Percentiles rank a stretch among this genome's conserved stretches.
These are phyloP conservation scores for Starmerella vitae DNA, from an alignment of 805 yeast species.

Conservation along the genomic window DNA sequence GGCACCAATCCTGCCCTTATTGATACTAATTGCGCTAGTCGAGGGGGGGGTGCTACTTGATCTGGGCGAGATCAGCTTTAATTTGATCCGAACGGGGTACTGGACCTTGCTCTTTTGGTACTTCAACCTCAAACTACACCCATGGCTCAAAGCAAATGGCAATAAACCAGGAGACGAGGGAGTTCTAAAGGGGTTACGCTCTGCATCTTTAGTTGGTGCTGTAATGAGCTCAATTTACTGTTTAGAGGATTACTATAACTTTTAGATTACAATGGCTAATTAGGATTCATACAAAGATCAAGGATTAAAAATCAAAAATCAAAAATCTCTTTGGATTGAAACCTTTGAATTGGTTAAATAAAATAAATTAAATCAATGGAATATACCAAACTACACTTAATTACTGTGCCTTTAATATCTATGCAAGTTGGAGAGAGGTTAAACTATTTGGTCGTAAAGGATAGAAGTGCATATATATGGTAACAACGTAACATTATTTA, in stretches of 20 bases:
- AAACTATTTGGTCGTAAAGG: too few species aligned
- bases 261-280: too few species aligned
- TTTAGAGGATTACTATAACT: constrained; percentile 10
- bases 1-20: neutral
- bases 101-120: neutral
- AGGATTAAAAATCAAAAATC: too few species aligned
- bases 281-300: too few species aligned
- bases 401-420: too few species aligned
- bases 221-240: constrained; percentile 1
- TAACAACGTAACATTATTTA: too few species aligned
- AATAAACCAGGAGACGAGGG: constrained; percentile 5
- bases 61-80: neutral
- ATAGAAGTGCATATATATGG: too few species aligned
- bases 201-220: constrained; percentile 5
- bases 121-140: neutral
- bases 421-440: too few species aligned
- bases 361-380: too few species aligned
- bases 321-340: too few species aligned
- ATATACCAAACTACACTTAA: too few species aligned
- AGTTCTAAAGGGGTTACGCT: constrained; percentile 1
- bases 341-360: too few species aligned
- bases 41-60: neutral
- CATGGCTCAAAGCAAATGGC: constrained; percentile 1
- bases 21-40: neutral
- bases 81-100: constrained; percentile 4